phyloP scores from a whole-genome alignment of 2,329 filamentous ascomycete species.

The Ceratocystis huliohia region DNA sequence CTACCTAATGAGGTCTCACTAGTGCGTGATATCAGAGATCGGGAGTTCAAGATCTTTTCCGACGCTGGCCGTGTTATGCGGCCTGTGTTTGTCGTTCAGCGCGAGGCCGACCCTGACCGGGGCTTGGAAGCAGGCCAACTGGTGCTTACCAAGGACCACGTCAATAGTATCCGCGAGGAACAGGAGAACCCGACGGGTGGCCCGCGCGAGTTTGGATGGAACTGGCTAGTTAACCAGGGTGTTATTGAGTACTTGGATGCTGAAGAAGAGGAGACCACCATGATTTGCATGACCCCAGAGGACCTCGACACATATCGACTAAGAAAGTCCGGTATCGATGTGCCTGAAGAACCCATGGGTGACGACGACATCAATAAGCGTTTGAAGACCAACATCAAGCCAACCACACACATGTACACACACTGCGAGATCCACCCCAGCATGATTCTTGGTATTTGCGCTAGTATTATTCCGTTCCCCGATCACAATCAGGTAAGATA shows the following conservation, averaged over 20 bases:
- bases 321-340: constrained; percentile 51
- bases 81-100: constrained; percentile 86
- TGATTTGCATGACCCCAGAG: constrained; percentile 98
- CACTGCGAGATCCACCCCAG: constrained; percentile 99
- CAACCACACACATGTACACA: constrained; percentile 81
- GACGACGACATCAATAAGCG: constrained; percentile 64
- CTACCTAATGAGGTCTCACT: constrained; percentile 89
- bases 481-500: constrained; percentile 77
- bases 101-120: constrained; percentile 60
- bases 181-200: constrained; percentile 55
- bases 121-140: constrained; percentile 52
- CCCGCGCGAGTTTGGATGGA: constrained; percentile 64
- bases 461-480: constrained; percentile 98
- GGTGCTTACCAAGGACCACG: constrained; percentile 69
- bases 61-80: constrained; percentile 92
- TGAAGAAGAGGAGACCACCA: constrained; percentile 94
- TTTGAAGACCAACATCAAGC: constrained; percentile 77
- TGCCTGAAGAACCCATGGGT: constrained; percentile 37
- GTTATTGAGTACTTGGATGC: constrained; percentile 94
- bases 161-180: constrained; percentile 60
- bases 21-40: constrained; percentile 88
- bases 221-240: constrained; percentile 68
- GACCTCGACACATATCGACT: constrained; percentile 70
- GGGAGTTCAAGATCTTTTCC: constrained; percentile 97
- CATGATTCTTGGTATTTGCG: constrained; percentile 97